Evolutionary conservation across 225 moss, liverwort and hornwort genomes (phyloP).

Genomic region (Climacium dendroides): DNA sequence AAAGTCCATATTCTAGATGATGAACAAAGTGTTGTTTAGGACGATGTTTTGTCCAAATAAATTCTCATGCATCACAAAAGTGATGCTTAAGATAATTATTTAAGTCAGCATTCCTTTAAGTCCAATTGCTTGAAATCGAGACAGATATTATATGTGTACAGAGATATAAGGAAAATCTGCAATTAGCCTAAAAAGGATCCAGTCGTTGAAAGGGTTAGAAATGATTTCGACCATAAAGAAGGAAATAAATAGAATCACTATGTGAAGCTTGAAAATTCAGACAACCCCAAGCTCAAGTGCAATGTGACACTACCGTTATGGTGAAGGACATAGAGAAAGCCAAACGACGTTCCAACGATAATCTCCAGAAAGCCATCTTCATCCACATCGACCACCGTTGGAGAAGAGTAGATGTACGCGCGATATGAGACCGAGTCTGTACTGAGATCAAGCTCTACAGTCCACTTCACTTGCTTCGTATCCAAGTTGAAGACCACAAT

Average conservation of each 20-base stretch:
- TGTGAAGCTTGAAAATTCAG: not conserved
- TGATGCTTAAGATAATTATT: not conserved
- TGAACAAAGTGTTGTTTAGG: not conserved
- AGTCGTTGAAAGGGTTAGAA: not conserved
- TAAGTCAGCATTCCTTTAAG: not conserved
- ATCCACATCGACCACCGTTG: conserved; percentile 85
- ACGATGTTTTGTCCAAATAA: not conserved
- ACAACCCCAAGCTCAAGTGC: not conserved
- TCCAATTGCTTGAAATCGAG: not conserved
- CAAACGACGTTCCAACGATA: conserved; percentile 83
- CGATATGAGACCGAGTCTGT: conserved; percentile 71
- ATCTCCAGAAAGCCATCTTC: conserved; percentile 82
- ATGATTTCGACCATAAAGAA: not conserved
- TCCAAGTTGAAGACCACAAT: conserved; percentile 95
- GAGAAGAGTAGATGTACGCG: conserved; percentile 95
- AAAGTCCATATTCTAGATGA: not conserved
- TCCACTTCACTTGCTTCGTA: conserved; percentile 95
- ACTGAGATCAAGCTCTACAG: conserved; percentile 63
- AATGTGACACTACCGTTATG: conserved; percentile 39
- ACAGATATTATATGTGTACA: not conserved
- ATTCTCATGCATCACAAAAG: not conserved
- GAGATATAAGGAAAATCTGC: not conserved
- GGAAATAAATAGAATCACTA: not conserved
- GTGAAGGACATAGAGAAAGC: conserved; percentile 71
- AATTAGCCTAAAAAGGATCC: not conserved